Evolutionary conservation across 306 rosid species (phyloP).

Genomic region (Lathyrus tuberosus): DNA sequence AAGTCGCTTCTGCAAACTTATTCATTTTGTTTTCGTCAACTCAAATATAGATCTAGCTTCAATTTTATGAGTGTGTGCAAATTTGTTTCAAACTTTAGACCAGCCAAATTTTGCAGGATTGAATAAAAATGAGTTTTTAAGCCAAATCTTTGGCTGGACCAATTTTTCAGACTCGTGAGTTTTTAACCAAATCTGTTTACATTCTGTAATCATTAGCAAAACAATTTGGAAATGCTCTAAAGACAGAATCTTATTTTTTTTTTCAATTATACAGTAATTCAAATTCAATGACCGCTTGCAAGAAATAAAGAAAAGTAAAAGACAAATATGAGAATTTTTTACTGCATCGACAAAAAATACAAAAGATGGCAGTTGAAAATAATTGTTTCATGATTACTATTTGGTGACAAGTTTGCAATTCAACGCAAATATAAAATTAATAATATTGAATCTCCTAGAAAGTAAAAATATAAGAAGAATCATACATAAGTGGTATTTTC

Average conservation of each 20-base stretch:
- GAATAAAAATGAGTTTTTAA: neutral
- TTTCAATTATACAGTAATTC: neutral
- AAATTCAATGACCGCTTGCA: neutral
- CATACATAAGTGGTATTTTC: too few relatives aligned
- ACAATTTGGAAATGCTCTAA: too few relatives aligned
- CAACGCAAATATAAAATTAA: too few relatives aligned
- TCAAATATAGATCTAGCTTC: neutral
- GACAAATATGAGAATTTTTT: too few relatives aligned
- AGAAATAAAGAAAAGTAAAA: neutral
- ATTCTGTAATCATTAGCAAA: too few relatives aligned
- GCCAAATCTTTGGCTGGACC: neutral
- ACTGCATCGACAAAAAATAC: too few relatives aligned
- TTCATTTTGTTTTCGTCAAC: neutral
- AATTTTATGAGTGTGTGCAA: neutral
- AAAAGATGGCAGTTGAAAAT: neutral
- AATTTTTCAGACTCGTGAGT: neutral
- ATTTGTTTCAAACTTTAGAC: neutral
- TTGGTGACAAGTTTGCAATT: too few relatives aligned
- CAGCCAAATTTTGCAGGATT: neutral
- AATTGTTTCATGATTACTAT: too few relatives aligned
- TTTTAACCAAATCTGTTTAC: neutral
- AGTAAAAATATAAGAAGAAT: too few relatives aligned
- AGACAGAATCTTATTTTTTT: neutral
- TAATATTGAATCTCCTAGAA: too few relatives aligned
- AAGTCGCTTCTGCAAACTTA: conserved; percentile 1